phyloP scores from a whole-genome alignment of 805 yeast genomes.

The Saturnispora diversa region DNA sequence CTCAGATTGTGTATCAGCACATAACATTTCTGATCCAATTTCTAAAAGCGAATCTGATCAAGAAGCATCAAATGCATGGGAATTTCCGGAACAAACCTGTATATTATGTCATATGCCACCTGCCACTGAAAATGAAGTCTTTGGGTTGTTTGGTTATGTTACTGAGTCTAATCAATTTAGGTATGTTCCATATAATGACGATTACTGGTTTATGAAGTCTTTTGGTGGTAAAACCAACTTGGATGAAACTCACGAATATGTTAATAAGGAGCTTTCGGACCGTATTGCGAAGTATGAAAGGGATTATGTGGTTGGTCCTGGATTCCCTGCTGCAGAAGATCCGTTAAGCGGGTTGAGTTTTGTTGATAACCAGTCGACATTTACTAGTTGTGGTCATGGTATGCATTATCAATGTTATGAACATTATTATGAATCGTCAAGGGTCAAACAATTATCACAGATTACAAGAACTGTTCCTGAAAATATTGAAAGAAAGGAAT shows the following conservation, averaged over 20 bases:
- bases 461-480: constrained; percentile 80
- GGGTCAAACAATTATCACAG: constrained; percentile 50
- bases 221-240: constrained; percentile 45
- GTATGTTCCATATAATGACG: constrained; percentile 47
- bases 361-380: constrained; percentile 39
- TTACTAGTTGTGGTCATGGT: constrained; percentile 88
- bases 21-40: constrained; percentile 18
- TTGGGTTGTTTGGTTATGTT: constrained; percentile 65
- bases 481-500: constrained; percentile 59
- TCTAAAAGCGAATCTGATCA: constrained; percentile 16
- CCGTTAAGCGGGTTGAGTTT: constrained; percentile 19
- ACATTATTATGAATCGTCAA: constrained; percentile 50
- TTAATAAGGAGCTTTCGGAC: constrained; percentile 6
- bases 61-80: constrained; percentile 38
- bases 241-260: constrained; percentile 20
- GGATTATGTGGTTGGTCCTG: constrained; percentile 55
- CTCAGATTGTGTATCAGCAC: neutral
- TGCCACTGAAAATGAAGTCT: constrained; percentile 48
- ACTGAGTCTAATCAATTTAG: constrained; percentile 54
- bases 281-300: constrained; percentile 33
- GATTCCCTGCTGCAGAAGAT: constrained; percentile 40
- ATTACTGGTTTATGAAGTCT: constrained; percentile 58
- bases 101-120: constrained; percentile 76
- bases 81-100: constrained; percentile 67
- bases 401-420: constrained; percentile 77